phyloP scores from a whole-genome alignment of 805 yeast genomes.

The Sungouiozyma intestinalis region DNA sequence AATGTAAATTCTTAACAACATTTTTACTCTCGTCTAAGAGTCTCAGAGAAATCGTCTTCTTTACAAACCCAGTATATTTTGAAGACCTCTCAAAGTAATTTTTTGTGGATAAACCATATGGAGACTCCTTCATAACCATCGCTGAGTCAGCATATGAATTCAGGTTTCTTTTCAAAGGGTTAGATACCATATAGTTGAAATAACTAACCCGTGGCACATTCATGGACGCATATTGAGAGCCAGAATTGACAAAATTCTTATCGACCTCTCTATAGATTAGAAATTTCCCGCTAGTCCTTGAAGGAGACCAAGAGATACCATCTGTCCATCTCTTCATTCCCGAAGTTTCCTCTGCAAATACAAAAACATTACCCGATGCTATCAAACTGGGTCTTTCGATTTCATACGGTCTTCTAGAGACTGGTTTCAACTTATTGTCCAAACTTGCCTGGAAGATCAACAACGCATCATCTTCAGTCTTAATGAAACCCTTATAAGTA shows the following conservation, averaged over 20 bases:
- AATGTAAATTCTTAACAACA: slow-evolving; percentile 33
- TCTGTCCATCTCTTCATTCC: slow-evolving; percentile 95
- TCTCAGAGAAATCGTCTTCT: slow-evolving; percentile 65
- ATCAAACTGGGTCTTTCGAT: slow-evolving; percentile 59
- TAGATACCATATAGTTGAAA: slow-evolving; percentile 1
- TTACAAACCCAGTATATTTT: slow-evolving; percentile 49
- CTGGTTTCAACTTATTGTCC: slow-evolving; percentile 46
- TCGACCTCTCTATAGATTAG: slow-evolving; percentile 62
- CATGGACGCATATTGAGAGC: background rate
- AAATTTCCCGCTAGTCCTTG: slow-evolving; percentile 77
- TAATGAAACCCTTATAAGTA: slow-evolving; percentile 65
- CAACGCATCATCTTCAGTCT: slow-evolving; percentile 74
- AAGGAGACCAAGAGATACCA: slow-evolving; percentile 91
- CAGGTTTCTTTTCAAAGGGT: slow-evolving; percentile 1
- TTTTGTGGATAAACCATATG: background rate
- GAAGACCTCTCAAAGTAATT: background rate
- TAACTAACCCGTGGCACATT: slow-evolving; percentile 6
- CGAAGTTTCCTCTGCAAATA: slow-evolving; percentile 70
- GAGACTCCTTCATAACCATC: background rate
- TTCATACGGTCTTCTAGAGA: slow-evolving; percentile 78
- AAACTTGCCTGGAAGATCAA: slow-evolving; percentile 72
- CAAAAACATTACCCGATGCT: slow-evolving; percentile 69
- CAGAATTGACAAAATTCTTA: slow-evolving; percentile 3
- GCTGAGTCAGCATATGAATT: slow-evolving; percentile 2
- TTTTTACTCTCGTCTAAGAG: slow-evolving; percentile 18